Evolutionary conservation across 129 eudicot species (phyloP), one percentile per base, ranked within the genome.

Genomic region (Scalesia atractyloides): DNA sequence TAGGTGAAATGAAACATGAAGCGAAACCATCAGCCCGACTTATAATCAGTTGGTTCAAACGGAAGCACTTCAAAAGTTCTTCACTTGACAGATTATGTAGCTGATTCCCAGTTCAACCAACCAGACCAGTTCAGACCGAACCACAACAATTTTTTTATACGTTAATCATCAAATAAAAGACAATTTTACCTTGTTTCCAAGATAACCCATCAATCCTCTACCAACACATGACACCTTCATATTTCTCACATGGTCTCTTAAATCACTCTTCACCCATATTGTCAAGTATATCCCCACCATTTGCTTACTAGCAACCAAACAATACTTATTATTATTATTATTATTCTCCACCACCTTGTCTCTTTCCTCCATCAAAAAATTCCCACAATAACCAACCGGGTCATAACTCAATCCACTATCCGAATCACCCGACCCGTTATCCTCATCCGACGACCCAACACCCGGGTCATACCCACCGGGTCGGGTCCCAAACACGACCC

Each of bases 131-230:
- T 12, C 46, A 9, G 10, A 7, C 46, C 46, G 10, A 41, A 17
- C 2, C 26, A 7, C 12, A 7, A 52, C 16, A 57, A 22, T 48
- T 6, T 59, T 59, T 59, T 59, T 19, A 59, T 4, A 14, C 65
- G n/a, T n/a, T n/a, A 59, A 60, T 13, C 1, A 19, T 5, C 18
- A 5, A 26, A 59, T 49, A 50, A 24, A 7, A 20, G 22, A 41
- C n/a, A 9, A 34, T 20, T 30, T 72, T 73, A 93, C 98, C 97
- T 95, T 95, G 73, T 95, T 95, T 41, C 99, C 99, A 60, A 95
- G 99, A 86, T 95, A 95, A 14, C 99, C 99, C 99, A 95, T 95
- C 81, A 95, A 83, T 52, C 99, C 98, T 88, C 98, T 81, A 67
- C 98, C 98, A 6, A 94, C 97, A 77, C 98, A 94, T 10, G 97